Base-by-base conservation (phyloP, 2,329 filamentous ascomycete genomes). In the Talaromyces sp. region DNA sequence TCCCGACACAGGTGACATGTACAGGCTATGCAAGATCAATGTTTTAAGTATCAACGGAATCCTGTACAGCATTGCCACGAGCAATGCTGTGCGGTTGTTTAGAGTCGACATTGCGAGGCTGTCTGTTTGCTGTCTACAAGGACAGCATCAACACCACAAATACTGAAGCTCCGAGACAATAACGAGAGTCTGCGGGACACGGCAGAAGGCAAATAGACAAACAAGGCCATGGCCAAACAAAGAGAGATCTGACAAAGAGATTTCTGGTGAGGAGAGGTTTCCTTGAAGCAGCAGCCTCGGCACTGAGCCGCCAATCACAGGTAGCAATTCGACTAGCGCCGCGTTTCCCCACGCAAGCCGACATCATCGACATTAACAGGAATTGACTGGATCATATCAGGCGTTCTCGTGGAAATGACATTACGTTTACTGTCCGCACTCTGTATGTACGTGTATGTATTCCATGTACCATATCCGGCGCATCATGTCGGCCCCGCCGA, bases 1-100 rank as follows among this genome's bases (percentile, higher is more conserved):
- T 54, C 86, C 84, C 4, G 88, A 85, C 8, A 86, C 87, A 36
- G 88, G 82, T 0, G 92, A 92, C 47, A 89, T 75, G 30, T 82
- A 84, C 8, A 96, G 79, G 2, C 70, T 66, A 70, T 80, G 77
- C 22, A 77, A 68, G 39, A 80, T 33, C 22, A 74, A 63, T 1
- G 77, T 80, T 64, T 75, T 78, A 25, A 80, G 59, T 51, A 81
- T 66, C 51, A 81, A 61, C 1, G 79, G 79, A 2, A 80, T 67
- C 39, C 75, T 71, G 33, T 68, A 64, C 4, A 80, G 56, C 19
- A 80, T 58, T 52, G 73, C 70, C 66, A 72, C 74, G n/a, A 79
- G 56, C 22, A 78, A 63, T 19, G 65, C 68, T 28, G 71, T 30
- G 9, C 66, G 64, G 22, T 63, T 68, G 11, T 62, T 64, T 36